phyloP scores from a whole-genome alignment of 768 basidiomycete genomes.

The Phylloporus sp. region DNA sequence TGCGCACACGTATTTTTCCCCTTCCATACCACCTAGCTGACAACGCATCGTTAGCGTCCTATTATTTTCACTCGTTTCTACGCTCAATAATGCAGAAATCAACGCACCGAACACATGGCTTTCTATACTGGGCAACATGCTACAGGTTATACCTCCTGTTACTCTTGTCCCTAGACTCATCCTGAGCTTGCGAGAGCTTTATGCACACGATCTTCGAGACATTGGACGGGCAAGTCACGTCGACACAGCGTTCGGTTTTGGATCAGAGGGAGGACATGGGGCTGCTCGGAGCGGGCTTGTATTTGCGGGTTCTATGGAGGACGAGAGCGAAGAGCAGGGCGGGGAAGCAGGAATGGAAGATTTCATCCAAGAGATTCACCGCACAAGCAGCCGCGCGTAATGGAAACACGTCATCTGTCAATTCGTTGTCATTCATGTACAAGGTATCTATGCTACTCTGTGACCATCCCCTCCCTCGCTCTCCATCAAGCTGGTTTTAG shows the following conservation, averaged over 20 bases:
- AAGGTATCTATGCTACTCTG: too few relatives aligned
- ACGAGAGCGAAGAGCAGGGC: background rate
- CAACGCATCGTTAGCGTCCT: background rate
- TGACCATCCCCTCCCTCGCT: too few relatives aligned
- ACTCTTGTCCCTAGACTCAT: background rate
- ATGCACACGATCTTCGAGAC: background rate
- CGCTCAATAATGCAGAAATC: background rate
- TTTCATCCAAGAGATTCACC: too few relatives aligned
- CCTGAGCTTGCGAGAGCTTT: background rate
- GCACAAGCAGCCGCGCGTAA: too few relatives aligned
- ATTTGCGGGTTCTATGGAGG: background rate
- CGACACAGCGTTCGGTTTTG: background rate
- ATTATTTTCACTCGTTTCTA: background rate
- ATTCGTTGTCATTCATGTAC: too few relatives aligned
- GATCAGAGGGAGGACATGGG: background rate
- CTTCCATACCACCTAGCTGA: background rate
- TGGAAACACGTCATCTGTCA: too few relatives aligned
- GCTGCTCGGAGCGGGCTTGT: background rate
- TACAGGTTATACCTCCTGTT: background rate
- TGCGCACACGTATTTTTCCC: background rate
- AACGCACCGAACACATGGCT: background rate
- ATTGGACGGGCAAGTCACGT: background rate
- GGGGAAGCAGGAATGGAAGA: background rate
- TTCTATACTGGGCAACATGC: background rate
- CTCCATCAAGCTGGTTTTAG: too few relatives aligned